Conservation (phyloP, 352 stramenopile genomes). For the Thraustotheca clavata region DNA sequence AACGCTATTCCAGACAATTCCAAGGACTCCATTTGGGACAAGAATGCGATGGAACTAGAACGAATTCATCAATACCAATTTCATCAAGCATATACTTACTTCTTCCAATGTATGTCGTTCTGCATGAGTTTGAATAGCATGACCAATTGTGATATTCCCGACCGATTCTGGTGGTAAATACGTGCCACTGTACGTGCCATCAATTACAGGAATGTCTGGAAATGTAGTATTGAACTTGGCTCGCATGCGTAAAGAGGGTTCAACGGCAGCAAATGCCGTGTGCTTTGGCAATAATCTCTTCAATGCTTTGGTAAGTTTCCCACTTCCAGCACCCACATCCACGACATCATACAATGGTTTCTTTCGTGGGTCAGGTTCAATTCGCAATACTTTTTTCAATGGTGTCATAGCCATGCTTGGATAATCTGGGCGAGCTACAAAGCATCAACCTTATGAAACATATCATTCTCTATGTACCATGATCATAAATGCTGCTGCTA, state of each 20-base stretch:
- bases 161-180: slow-evolving; percentile 10
- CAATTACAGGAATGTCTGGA: slow-evolving; percentile 1
- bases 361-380: not conserved
- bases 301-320: slow-evolving; percentile 15
- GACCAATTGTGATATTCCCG: slow-evolving; percentile 15
- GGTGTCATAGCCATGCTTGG: not conserved
- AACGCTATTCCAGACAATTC: slow-evolving; percentile 11
- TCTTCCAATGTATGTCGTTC: slow-evolving; percentile 4
- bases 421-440: slow-evolving; percentile 15
- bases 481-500: slow-evolving; percentile 6
- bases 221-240: not conserved
- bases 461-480: slow-evolving; percentile 6
- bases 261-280: slow-evolving; percentile 12
- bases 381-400: slow-evolving; percentile 6
- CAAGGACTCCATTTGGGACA: slow-evolving; percentile 12
- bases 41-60: slow-evolving; percentile 21
- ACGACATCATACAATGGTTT: slow-evolving; percentile 9
- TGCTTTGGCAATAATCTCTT: slow-evolving; percentile 13
- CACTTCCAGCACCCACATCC: slow-evolving; percentile 8
- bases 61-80: not conserved
- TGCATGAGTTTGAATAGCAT: slow-evolving; percentile 6
- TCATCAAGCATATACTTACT: not conserved
- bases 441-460: not conserved
- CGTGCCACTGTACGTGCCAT: not conserved
- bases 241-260: not conserved